These are phyloP conservation scores for Delonix regia DNA, from an alignment of 306 rosid genomes.

Conservation along the genomic window DNA sequence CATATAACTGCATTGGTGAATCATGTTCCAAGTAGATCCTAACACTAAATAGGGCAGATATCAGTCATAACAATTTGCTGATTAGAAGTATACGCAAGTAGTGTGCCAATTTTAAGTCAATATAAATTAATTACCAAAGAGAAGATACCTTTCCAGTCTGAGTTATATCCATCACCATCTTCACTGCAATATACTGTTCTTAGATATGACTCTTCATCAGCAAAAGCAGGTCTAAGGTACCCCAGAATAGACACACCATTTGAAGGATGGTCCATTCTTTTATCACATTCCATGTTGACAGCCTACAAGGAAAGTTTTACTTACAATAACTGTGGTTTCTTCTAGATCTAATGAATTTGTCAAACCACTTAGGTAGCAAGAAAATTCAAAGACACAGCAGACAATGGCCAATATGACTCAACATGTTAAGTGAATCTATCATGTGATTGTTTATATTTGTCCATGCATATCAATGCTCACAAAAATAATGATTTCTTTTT, in stretches of 20 bases:
- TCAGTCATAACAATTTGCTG: background rate
- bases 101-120: background rate
- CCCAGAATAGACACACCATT: constrained; percentile 92
- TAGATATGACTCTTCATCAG: constrained; percentile 73
- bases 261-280: constrained; percentile 76
- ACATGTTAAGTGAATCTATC: background rate
- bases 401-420: background rate
- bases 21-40: background rate
- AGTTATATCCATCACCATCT: constrained; percentile 61
- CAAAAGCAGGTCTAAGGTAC: constrained; percentile 75
- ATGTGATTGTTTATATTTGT: background rate
- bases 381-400: background rate
- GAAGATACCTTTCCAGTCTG: constrained; percentile 69
- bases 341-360: constrained; percentile 27
- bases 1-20: background rate
- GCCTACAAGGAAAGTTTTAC: constrained; percentile 55
- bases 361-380: background rate
- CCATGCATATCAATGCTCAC: background rate
- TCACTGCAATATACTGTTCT: constrained; percentile 56
- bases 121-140: background rate
- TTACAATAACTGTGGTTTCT: constrained; percentile 35
- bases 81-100: constrained; percentile 6
- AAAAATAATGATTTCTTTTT: background rate
- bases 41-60: background rate
- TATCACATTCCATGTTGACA: constrained; percentile 53